A percentile compares a stretch with the other conserved stretches of the same genome.
These are phyloP conservation scores for Stachybotrys echinatus DNA, from an alignment of 2,329 filamentous ascomycete species.

Conservation along the genomic window DNA sequence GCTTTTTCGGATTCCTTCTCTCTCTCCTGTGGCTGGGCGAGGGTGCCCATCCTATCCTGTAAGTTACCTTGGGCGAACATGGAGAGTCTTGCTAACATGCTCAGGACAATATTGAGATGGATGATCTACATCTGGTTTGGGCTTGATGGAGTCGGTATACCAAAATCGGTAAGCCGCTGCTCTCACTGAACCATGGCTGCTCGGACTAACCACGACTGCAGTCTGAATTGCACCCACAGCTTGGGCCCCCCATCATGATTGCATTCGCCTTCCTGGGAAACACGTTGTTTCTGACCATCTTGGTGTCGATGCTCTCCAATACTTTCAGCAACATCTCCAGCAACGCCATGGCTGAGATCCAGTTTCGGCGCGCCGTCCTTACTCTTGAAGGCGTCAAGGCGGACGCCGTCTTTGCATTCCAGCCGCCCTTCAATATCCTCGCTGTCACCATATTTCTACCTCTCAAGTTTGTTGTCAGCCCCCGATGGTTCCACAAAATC, in stretches of 20 bases:
- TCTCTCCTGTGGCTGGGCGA: conserved; percentile 75
- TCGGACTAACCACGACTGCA: conserved; percentile 18
- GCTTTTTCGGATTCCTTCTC: conserved; percentile 75
- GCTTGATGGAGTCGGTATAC: conserved; percentile 65
- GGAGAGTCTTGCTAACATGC: neutral
- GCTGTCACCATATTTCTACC: conserved; percentile 71
- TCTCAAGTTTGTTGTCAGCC: conserved; percentile 70
- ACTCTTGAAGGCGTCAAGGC: conserved; percentile 83
- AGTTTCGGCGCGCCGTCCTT: conserved; percentile 73
- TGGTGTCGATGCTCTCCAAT: conserved; percentile 81
- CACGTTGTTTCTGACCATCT: conserved; percentile 81
- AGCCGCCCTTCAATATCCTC: conserved; percentile 77
- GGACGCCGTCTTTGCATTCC: conserved; percentile 77
- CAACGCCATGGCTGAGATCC: conserved; percentile 77
- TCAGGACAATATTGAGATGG: conserved; percentile 73
- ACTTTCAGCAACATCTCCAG: conserved; percentile 74
- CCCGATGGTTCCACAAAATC: conserved; percentile 86
- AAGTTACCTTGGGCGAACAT: conserved; percentile 14
- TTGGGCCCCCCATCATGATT: conserved; percentile 76
- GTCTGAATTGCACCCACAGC: conserved; percentile 69
- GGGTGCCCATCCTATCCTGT: conserved; percentile 54
- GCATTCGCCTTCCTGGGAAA: conserved; percentile 82
- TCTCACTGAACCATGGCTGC: neutral
- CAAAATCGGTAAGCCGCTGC: conserved; percentile 39
- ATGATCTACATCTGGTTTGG: conserved; percentile 95